These are phyloP conservation scores for Artemisia tridentata DNA, from an alignment of 129 eudicot genomes.

Conservation along the genomic window DNA sequence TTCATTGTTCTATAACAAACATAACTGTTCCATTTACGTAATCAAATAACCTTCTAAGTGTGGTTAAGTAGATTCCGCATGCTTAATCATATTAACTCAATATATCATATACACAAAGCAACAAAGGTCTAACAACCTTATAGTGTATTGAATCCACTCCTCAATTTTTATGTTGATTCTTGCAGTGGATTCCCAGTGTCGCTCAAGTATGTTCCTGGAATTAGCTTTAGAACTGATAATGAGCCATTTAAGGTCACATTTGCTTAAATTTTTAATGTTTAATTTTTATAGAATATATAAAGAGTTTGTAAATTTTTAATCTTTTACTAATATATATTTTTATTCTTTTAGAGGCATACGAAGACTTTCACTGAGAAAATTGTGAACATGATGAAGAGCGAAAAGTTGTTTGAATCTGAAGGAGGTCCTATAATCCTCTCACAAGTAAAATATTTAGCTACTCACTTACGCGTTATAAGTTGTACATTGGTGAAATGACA, in stretches of 20 bases:
- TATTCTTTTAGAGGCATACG: slow-evolving; percentile 59
- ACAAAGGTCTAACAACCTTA: too few relatives aligned
- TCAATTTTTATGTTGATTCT: slow-evolving; percentile 22
- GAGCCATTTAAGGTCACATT: slow-evolving; percentile 85
- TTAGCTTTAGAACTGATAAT: slow-evolving; percentile 88
- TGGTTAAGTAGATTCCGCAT: too few relatives aligned
- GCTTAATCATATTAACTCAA: too few relatives aligned
- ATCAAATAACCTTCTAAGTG: too few relatives aligned
- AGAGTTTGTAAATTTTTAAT: neutral
- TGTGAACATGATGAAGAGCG: slow-evolving; percentile 85
- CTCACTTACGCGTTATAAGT: too few relatives aligned
- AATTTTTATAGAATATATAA: neutral
- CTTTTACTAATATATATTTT: neutral
- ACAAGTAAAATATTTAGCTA: slow-evolving; percentile 49
- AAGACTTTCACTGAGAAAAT: slow-evolving; percentile 72
- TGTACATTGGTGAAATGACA: too few relatives aligned
- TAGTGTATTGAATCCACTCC: too few relatives aligned
- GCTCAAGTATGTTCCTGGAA: slow-evolving; percentile 88
- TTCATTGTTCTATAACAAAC: too few relatives aligned
- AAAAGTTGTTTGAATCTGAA: slow-evolving; percentile 75
- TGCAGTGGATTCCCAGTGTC: slow-evolving; percentile 92
- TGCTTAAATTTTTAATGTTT: slow-evolving; percentile 28
- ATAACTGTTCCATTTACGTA: too few relatives aligned
- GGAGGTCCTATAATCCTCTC: slow-evolving; percentile 96
- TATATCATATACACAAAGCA: too few relatives aligned